Percentiles rank a stretch among this genome's conserved stretches.
Conservation (phyloP, 2,329 filamentous ascomycete species). For the Venturia carpophila region DNA sequence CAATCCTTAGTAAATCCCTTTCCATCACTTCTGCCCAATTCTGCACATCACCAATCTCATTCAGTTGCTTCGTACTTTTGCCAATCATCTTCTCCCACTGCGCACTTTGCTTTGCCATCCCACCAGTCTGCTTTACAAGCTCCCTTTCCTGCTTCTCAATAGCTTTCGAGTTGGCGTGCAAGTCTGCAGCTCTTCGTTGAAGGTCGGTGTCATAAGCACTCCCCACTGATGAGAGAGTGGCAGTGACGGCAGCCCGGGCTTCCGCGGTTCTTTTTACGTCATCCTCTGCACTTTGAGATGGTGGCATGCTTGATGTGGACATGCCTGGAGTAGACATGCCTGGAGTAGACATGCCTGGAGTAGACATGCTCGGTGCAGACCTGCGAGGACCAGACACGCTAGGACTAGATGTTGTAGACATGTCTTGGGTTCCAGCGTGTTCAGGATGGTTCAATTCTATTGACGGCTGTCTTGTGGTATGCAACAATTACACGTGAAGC, state of each 20-base stretch:
- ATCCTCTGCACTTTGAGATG: neutral
- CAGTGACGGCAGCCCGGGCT: slow-evolving; percentile 44
- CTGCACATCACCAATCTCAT: slow-evolving; percentile 74
- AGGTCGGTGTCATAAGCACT: slow-evolving; percentile 63
- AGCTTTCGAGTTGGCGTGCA: slow-evolving; percentile 61
- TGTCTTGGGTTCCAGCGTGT: neutral
- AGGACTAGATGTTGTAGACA: neutral
- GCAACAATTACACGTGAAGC: neutral
- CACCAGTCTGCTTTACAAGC: slow-evolving; percentile 52
- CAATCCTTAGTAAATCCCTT: slow-evolving; percentile 33
- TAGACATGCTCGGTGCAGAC: neutral
- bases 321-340: neutral
- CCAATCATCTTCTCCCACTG: slow-evolving; percentile 57
- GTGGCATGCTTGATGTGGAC: slow-evolving; percentile 3
- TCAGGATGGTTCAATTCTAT: neutral
- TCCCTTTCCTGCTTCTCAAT: slow-evolving; percentile 62
- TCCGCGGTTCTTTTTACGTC: slow-evolving; percentile 27
- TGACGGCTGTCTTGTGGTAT: neutral
- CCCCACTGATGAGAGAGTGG: slow-evolving; percentile 48
- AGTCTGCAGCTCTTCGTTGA: slow-evolving; percentile 56
- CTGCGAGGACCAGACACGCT: no score
- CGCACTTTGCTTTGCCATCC: slow-evolving; percentile 55
- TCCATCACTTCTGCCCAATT: slow-evolving; percentile 80
- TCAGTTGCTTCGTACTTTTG: slow-evolving; percentile 56
- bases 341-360: neutral